Percentiles rank a stretch among this genome's conserved stretches.
Evolutionary conservation across 495 filamentous ascomycete species (phyloP).

Genomic region (Platismatia glauca): DNA sequence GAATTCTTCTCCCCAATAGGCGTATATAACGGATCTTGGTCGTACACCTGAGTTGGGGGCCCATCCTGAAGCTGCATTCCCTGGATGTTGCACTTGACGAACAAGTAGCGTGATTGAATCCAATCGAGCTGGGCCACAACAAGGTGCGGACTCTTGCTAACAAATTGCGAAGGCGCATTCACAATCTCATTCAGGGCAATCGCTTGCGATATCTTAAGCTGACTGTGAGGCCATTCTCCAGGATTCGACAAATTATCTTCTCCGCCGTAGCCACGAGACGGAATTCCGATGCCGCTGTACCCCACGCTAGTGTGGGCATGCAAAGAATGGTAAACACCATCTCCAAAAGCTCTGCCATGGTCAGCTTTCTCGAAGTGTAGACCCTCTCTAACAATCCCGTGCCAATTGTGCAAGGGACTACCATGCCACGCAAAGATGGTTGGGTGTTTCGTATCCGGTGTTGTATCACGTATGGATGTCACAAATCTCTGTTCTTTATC

Average conservation of each 20-base stretch:
- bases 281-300: constrained; percentile 36
- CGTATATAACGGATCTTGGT: constrained; percentile 46
- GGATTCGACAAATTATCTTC: neutral
- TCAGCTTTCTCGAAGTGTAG: constrained; percentile 55
- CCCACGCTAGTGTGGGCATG: constrained; percentile 46
- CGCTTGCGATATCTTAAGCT: constrained; percentile 46
- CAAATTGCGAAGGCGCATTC: constrained; percentile 59
- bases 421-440: constrained; percentile 84
- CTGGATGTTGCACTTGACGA: constrained; percentile 44
- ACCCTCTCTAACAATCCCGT: constrained; percentile 77
- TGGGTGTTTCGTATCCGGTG: constrained; percentile 41
- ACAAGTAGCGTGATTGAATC: constrained; percentile 87
- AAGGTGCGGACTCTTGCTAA: constrained; percentile 46
- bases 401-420: constrained; percentile 72
- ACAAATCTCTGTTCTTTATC: constrained; percentile 85
- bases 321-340: constrained; percentile 75
- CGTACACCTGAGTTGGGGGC: constrained; percentile 33
- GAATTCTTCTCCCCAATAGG: constrained; percentile 33
- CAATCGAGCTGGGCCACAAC: constrained; percentile 74
- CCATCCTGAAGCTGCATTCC: constrained; percentile 18
- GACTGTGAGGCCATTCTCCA: constrained; percentile 57
- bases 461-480: constrained; percentile 46
- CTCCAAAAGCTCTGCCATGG: constrained; percentile 62
- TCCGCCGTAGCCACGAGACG: neutral
- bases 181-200: constrained; percentile 86